Evolutionary conservation across 345 rosid genomes (phyloP).

Genomic region (Turnera subulata): DNA sequence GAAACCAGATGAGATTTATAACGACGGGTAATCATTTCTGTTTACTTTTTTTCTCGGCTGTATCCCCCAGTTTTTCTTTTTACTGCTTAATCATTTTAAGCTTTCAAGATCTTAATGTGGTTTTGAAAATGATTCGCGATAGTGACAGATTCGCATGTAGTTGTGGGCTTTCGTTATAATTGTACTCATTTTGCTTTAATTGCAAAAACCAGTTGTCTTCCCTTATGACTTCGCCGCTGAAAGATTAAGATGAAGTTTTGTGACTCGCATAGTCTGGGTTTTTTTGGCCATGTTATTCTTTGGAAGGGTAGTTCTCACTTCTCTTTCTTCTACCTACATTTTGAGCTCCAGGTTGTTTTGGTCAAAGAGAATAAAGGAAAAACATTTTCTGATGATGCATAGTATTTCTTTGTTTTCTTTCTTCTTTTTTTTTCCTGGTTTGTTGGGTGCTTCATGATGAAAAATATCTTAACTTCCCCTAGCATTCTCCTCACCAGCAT

Average conservation of each 20-base stretch:
- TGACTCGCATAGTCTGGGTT: no score
- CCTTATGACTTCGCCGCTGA: background rate
- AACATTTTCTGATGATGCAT: no score
- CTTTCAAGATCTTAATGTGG: background rate
- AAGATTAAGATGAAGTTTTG: background rate
- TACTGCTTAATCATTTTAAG: background rate
- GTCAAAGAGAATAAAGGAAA: background rate
- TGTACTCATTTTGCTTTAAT: background rate
- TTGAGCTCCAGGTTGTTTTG: background rate
- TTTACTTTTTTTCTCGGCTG: no score
- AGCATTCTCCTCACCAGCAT: no score
- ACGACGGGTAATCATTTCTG: background rate
- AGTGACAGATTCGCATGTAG: conserved; percentile 8
- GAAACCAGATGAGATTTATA: background rate
- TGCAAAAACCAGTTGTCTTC: background rate
- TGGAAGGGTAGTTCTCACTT: background rate
- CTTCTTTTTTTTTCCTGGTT: no score
- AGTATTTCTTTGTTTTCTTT: no score
- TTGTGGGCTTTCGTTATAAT: background rate
- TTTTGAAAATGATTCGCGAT: background rate
- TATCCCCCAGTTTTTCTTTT: background rate
- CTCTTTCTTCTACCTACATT: background rate
- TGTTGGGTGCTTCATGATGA: no score
- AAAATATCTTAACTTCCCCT: no score
- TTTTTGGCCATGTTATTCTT: background rate